These are phyloP conservation scores for Aschersonia sp. DNA, from an alignment of 2,329 filamentous ascomycete species.

Conservation along the genomic window DNA sequence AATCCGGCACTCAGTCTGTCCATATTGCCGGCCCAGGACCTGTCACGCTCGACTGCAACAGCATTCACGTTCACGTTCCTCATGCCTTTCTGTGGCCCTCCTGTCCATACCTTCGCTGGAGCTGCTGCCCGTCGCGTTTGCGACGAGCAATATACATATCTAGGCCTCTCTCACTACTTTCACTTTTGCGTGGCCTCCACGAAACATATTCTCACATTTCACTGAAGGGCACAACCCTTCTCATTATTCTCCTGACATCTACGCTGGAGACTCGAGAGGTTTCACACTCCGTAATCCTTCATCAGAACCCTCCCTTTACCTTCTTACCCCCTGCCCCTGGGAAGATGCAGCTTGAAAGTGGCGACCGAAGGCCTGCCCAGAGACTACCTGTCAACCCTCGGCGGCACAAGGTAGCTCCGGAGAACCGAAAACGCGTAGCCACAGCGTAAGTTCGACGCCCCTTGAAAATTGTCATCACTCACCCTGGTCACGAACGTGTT, in stretches of 20 bases:
- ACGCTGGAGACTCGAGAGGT: no score
- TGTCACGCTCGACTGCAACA: not conserved
- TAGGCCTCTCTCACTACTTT: no score
- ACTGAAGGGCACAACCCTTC: no score
- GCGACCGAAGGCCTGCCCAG: conserved; percentile 13
- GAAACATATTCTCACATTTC: no score
- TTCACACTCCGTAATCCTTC: no score
- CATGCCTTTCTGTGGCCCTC: not conserved
- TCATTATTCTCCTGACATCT: no score
- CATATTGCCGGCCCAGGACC: not conserved
- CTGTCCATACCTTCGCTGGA: not conserved
- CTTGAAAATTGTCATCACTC: not conserved
- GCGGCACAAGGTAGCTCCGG: conserved; percentile 29
- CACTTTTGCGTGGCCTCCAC: no score
- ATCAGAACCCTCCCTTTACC: no score
- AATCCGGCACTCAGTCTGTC: not conserved
- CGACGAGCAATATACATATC: no score
- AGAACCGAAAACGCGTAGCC: conserved; percentile 31
- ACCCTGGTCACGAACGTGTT: not conserved
- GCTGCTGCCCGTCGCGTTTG: no score
- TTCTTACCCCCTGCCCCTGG: not conserved
- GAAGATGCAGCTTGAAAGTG: conserved; percentile 13
- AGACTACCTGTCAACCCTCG: conserved; percentile 35
- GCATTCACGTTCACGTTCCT: not conserved
- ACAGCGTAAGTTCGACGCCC: conserved; percentile 24